These are phyloP conservation scores for Russula emetica DNA, from an alignment of 768 basidiomycete species.

Conservation along the genomic window DNA sequence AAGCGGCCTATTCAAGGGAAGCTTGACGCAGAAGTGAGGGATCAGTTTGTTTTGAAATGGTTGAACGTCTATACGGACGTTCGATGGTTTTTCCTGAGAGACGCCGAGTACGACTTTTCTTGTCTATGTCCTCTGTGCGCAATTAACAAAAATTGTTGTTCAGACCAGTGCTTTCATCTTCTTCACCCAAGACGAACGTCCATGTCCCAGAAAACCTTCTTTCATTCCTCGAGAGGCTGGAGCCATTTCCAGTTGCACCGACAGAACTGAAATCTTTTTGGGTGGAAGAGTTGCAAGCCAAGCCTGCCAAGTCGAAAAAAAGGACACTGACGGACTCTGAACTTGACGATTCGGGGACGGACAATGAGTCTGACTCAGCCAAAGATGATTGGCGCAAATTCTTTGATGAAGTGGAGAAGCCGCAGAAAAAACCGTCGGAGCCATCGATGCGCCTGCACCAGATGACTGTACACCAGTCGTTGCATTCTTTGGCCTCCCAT, in stretches of 20 bases:
- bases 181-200: conserved; percentile 32
- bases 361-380: conserved; percentile 37
- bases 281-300: conserved; percentile 60
- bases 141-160: conserved; percentile 33
- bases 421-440: conserved; percentile 37
- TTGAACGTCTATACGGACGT: conserved; percentile 77
- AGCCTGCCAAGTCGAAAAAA: conserved; percentile 45
- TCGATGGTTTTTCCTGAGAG: conserved; percentile 84
- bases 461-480: conserved; percentile 68
- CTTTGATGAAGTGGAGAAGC: conserved; percentile 58
- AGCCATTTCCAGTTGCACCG: conserved; percentile 67
- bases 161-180: conserved; percentile 31
- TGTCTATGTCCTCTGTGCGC: conserved; percentile 6
- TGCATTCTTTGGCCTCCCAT: conserved; percentile 75
- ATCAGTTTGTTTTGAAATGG: conserved; percentile 66
- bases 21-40: conserved; percentile 53
- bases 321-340: conserved; percentile 31
- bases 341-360: conserved; percentile 31
- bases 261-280: conserved; percentile 75
- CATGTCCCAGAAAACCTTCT: conserved; percentile 52
- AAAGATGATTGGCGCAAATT: conserved; percentile 77
- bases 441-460: conserved; percentile 49
- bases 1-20: conserved; percentile 23
- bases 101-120: conserved; percentile 53
- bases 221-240: conserved; percentile 60